Evolutionary conservation across 2,329 filamentous ascomycete genomes (phyloP).

Genomic region (Alternaria postmessia): DNA sequence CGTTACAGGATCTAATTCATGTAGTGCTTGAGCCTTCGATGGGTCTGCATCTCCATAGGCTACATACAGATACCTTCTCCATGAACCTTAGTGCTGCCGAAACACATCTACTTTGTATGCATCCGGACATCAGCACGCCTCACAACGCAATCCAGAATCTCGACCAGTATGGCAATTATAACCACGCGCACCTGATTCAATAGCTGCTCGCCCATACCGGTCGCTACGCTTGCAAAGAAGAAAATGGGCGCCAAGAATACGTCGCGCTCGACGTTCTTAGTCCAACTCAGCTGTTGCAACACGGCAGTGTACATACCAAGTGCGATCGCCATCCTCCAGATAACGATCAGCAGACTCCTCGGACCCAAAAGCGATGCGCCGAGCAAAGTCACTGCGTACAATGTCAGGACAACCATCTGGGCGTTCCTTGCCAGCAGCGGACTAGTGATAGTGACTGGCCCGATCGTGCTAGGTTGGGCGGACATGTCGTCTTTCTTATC

Average conservation of each 20-base stretch:
- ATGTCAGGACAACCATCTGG: not conserved
- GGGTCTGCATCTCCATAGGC: too few relatives aligned
- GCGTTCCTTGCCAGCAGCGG: not conserved
- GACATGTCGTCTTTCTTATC: not conserved
- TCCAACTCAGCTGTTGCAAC: not conserved
- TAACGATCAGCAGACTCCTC: not conserved
- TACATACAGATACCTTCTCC: too few relatives aligned
- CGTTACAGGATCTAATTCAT: too few relatives aligned
- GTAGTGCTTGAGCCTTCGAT: too few relatives aligned
- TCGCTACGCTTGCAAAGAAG: not conserved
- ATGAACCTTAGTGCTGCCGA: not conserved
- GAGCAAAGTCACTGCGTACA: not conserved
- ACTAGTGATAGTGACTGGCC: not conserved
- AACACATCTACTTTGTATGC: not conserved
- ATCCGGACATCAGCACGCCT: not conserved
- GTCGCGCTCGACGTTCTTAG: not conserved
- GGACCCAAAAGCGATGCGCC: slow-evolving; percentile 1
- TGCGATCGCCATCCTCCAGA: slow-evolving; percentile 7
- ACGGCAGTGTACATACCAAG: not conserved
- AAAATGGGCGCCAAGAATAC: slow-evolving; percentile 6
- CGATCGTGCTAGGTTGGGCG: not conserved
- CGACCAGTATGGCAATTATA: not conserved
- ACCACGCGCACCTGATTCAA: not conserved
- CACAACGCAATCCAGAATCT: not conserved
- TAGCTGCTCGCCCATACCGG: slow-evolving; percentile 50